Evolutionary conservation across 495 filamentous ascomycete genomes (phyloP), one percentile per base, ranked within the genome.

Genomic region (Penicillium coffeae): DNA sequence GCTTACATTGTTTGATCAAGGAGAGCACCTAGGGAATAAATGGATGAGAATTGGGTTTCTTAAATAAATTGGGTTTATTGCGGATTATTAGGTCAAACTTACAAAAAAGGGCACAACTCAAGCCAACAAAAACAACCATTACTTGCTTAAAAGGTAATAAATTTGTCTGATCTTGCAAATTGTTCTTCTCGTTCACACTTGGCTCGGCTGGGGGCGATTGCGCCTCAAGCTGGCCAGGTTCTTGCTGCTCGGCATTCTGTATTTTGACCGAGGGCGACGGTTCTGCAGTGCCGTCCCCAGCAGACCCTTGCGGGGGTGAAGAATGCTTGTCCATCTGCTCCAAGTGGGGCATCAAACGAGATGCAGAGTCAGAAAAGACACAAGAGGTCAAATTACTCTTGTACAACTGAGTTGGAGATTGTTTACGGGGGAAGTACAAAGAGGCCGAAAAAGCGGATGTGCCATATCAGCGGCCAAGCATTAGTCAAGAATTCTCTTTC

Each of bases 61-160:
- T n/a, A n/a, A n/a, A n/a, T n/a, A n/a, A n/a, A n/a, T n/a, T n/a
- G n/a, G n/a, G n/a, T n/a, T n/a, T n/a, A n/a, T n/a, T n/a, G n/a
- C n/a, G n/a, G n/a, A n/a, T n/a, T n/a, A n/a, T n/a, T n/a, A n/a
- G n/a, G n/a, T n/a, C 12, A 2, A 16, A 21, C 44, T 38, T 22
- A 47, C 44, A 47, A 34, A 47, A 47, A 9, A 47, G 34, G 22
- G 44, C 44, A 38, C 44, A 47, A 19, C 44, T 47, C 9, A 47
- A 14, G 8, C 44, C 44, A 12, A 38, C 44, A 27, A 47, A 47
- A 25, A 47, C 44, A 12, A 47, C 33, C 13, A 47, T 5, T 1
- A 47, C 16, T 38, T 47, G 33, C 9, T 47, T 47, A 3, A 47
- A 7, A 2, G 44, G 44, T 3, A 47, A 19, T 3, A 38, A n/a